Base-by-base conservation (phyloP, 169 alveolate species). In the Sarcocystis neurona region DNA sequence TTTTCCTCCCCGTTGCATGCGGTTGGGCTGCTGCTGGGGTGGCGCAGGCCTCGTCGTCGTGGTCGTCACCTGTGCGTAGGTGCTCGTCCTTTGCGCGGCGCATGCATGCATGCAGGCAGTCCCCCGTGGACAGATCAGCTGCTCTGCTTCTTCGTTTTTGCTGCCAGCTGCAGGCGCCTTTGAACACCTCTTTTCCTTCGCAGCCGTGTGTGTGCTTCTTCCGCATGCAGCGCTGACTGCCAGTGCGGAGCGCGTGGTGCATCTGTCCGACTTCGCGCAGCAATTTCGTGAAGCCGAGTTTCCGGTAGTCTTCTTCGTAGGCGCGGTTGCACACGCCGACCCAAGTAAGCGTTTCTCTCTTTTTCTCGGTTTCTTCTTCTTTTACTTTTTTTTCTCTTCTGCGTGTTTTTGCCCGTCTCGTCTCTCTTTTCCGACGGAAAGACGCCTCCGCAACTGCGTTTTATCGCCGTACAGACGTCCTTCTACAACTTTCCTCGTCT, bases 291-390 rank as follows among this genome's bases (percentile, higher is more conserved):
- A 79, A 43, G 56, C 88, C 46, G 10, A 89, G 50, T 60, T 78
- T 70, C 88, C 94, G 58, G 90, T 94, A 20, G 90, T 94, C 44
- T 94, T 94, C 79, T 90, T 94, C 72, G 84, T 94, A 8, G 96
- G 96, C 85, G 96, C 96, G 30, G 95, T 94, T n/a, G 94, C 95
- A 53, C 94, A 94, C 80, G 95, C 95, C 10, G 95, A 94, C 70
- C 94, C 95, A 41, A 87, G 93, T 88, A 68, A 60, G 88, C 41
- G 0, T 4, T 20, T 77, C 23, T 27, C 34, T 27, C 18, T 15
- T 77, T n/a, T 15, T 12, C 56, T 6, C 37, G 10, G 10, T 8
- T 46, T 8, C 30, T 77, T 15, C 66, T 77, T 63, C 30, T 48
- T 48, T n/a, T 43, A 30, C 5, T 30, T 32, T 20, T 1, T 30